phyloP scores from a whole-genome alignment of 768 basidiomycete genomes.

The Neoboletus brunneissimus region DNA sequence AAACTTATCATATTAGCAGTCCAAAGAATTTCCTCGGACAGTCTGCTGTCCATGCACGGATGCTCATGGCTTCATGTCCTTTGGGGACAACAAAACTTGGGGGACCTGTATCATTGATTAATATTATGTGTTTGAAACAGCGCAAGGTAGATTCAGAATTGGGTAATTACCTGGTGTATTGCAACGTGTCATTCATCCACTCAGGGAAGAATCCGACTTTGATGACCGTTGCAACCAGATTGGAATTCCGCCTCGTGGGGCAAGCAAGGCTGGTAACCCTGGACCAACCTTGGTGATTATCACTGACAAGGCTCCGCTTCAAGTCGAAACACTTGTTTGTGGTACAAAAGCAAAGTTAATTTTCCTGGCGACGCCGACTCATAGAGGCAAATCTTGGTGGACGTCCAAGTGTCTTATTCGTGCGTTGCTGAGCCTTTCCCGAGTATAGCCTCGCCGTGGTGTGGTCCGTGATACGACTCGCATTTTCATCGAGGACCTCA shows the following conservation, averaged over 20 bases:
- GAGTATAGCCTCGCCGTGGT: not conserved
- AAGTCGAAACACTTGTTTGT: not conserved
- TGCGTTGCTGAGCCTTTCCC: not conserved
- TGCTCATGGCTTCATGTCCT: not conserved
- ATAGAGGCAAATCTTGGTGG: not conserved
- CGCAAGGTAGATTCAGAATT: not conserved
- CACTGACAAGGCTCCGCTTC: not conserved
- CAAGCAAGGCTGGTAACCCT: slow-evolving; percentile 13
- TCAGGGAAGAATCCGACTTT: not conserved
- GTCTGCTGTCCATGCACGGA: slow-evolving; percentile 4
- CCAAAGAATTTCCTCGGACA: slow-evolving; percentile 7
- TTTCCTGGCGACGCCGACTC: not conserved
- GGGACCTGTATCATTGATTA: not conserved
- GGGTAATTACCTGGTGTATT: slow-evolving; percentile 8
- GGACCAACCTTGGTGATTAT: not conserved
- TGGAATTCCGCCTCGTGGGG: slow-evolving; percentile 17
- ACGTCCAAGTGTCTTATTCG: not conserved
- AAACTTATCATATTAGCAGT: slow-evolving; percentile 3
- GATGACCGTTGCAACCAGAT: not conserved
- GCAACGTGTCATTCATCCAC: slow-evolving; percentile 14
- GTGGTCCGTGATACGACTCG: not conserved
- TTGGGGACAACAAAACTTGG: slow-evolving; percentile 1
- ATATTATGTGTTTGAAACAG: slow-evolving; percentile 7
- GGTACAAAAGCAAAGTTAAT: not conserved
- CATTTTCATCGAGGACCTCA: slow-evolving; percentile 2